These are phyloP conservation scores for Fusarium tupiense DNA, from an alignment of 2,329 filamentous ascomycete genomes.

Conservation along the genomic window DNA sequence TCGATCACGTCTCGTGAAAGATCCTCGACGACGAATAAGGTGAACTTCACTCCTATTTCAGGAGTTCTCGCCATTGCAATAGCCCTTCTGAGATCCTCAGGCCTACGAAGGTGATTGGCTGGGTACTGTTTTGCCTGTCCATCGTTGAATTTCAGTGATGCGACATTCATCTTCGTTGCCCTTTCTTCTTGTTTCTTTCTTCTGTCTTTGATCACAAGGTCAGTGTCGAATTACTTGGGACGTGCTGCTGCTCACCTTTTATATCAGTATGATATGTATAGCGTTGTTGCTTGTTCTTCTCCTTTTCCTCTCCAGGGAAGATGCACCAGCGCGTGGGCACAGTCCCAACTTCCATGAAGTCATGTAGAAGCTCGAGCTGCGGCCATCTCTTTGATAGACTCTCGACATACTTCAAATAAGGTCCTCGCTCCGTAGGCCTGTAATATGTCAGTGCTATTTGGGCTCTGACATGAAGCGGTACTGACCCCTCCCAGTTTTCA, in stretches of 20 bases:
- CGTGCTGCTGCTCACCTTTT: accelerated
- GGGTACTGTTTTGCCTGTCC: neutral
- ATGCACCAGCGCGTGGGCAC: neutral
- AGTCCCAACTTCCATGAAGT: neutral
- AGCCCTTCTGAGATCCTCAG: neutral
- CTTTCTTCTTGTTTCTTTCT: neutral
- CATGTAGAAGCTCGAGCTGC: neutral
- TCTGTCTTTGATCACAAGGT: accelerated
- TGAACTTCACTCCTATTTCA: accelerated
- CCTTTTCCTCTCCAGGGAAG: neutral
- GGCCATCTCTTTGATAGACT: neutral
- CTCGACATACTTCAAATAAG: neutral
- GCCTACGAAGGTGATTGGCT: accelerated
- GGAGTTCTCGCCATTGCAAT: accelerated
- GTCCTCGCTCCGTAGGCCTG: neutral
- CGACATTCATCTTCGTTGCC: neutral
- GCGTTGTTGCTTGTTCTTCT: neutral
- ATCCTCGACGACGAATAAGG: neutral
- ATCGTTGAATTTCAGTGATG: neutral
- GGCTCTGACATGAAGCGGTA: accelerated
- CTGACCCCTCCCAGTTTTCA: neutral
- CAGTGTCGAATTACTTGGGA: accelerated
- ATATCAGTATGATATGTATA: neutral
- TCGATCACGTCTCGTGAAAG: neutral
- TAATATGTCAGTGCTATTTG: accelerated